Percentiles rank a stretch among this genome's conserved stretches.
Evolutionary conservation across 768 basidiomycete species (phyloP).

Genomic region (Amyloporia xantha): DNA sequence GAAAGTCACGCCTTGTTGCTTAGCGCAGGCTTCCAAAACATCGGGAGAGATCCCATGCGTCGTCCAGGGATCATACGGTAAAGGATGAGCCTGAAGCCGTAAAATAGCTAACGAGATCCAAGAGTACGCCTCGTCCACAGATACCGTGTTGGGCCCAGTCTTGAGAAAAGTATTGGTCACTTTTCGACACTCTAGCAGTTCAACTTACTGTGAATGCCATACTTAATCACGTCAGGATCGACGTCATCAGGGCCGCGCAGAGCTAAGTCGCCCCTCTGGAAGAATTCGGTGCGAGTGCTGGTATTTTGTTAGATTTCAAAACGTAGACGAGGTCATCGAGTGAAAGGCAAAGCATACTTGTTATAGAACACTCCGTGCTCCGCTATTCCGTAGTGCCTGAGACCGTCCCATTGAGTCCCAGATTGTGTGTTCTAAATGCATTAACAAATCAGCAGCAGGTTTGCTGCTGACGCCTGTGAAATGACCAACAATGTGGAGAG

Average conservation of each 20-base stretch:
- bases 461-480: neutral
- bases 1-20: conserved; percentile 51
- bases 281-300: conserved; percentile 37
- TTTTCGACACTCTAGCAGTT: neutral
- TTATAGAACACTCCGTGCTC: conserved; percentile 56
- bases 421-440: conserved; percentile 70
- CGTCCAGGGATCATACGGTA: conserved; percentile 63
- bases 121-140: conserved; percentile 59
- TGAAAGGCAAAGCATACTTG: too few relatives aligned
- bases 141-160: conserved; percentile 71
- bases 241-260: conserved; percentile 44
- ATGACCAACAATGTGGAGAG: conserved; percentile 17
- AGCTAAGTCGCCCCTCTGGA: conserved; percentile 41
- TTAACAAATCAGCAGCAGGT: too few relatives aligned
- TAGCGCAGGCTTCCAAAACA: conserved; percentile 53
- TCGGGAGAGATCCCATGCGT: conserved; percentile 44
- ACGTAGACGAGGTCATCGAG: too few relatives aligned
- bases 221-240: conserved; percentile 38
- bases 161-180: conserved; percentile 17
- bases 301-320: too few relatives aligned
- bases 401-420: conserved; percentile 64
- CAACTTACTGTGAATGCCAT: conserved; percentile 65
- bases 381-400: conserved; percentile 49
- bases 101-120: conserved; percentile 55
- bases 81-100: conserved; percentile 28